Percentiles rank a stretch among this genome's conserved stretches.
Evolutionary conservation across 805 yeast genomes (phyloP).

Genomic region (Pichia thaimueangensis): DNA sequence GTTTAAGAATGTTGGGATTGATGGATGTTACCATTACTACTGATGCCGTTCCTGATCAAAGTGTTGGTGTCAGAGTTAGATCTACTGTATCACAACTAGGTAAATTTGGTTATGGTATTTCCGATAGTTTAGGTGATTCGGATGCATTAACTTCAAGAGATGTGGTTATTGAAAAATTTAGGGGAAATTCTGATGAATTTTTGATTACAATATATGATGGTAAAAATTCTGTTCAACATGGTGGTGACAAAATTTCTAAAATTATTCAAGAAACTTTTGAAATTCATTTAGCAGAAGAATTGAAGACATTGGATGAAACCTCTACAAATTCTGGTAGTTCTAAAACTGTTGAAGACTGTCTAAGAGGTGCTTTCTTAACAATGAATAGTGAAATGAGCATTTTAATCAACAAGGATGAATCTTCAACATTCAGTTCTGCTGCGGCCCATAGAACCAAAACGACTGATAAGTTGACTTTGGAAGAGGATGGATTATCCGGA

Average conservation of each 20-base stretch:
- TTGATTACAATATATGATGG: slow-evolving; percentile 85
- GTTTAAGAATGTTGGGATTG: slow-evolving; percentile 70
- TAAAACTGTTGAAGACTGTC: slow-evolving; percentile 61
- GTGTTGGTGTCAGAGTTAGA: slow-evolving; percentile 74
- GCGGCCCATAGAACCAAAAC: slow-evolving; percentile 48
- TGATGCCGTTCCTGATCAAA: slow-evolving; percentile 83
- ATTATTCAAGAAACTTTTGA: slow-evolving; percentile 69
- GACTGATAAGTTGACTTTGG: slow-evolving; percentile 47
- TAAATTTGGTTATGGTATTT: slow-evolving; percentile 79
- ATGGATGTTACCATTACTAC: slow-evolving; percentile 95
- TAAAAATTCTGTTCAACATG: slow-evolving; percentile 46
- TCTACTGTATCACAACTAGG: slow-evolving; percentile 80
- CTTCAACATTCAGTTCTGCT: slow-evolving; percentile 36
- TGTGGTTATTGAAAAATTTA: slow-evolving; percentile 76
- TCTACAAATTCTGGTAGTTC: slow-evolving; percentile 33
- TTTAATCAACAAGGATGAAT: slow-evolving; percentile 39
- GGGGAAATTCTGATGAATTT: slow-evolving; percentile 79
- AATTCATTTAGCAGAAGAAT: slow-evolving; percentile 59
- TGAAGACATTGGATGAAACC: slow-evolving; percentile 35
- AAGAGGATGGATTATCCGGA: slow-evolving; percentile 71
- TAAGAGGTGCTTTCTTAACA: slow-evolving; percentile 73
- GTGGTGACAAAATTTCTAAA: slow-evolving; percentile 63
- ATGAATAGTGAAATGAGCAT: slow-evolving; percentile 80
- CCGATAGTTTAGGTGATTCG: slow-evolving; percentile 73
- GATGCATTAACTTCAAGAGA: slow-evolving; percentile 70